Evolutionary conservation across 805 yeast genomes (phyloP).

Genomic region (Teunomyces pallodes): DNA sequence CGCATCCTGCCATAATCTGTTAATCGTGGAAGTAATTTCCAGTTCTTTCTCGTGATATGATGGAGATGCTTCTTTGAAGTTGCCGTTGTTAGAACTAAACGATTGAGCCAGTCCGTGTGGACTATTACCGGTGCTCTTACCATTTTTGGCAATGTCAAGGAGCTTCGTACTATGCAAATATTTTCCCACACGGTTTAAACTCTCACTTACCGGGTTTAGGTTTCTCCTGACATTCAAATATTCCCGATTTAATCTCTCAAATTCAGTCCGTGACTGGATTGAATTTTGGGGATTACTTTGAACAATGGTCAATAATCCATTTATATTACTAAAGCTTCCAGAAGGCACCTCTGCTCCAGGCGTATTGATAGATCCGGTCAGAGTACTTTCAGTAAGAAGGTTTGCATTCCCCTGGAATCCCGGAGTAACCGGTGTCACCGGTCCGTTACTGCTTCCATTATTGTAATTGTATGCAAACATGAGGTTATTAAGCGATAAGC

Average conservation of each 20-base stretch:
- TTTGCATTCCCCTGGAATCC: background rate
- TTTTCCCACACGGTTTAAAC: slow-evolving; percentile 50
- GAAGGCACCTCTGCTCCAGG: slow-evolving; percentile 4
- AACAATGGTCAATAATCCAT: slow-evolving; percentile 26
- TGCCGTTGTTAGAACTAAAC: slow-evolving; percentile 19
- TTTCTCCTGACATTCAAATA: slow-evolving; percentile 66
- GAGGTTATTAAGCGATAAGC: slow-evolving; percentile 35
- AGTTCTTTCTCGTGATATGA: slow-evolving; percentile 29
- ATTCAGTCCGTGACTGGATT: slow-evolving; percentile 67
- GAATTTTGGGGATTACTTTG: slow-evolving; percentile 42
- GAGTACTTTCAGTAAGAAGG: background rate
- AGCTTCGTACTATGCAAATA: slow-evolving; percentile 15
- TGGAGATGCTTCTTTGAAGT: slow-evolving; percentile 35
- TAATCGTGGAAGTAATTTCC: slow-evolving; percentile 23
- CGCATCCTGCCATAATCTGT: slow-evolving; percentile 42
- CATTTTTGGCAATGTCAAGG: slow-evolving; percentile 23
- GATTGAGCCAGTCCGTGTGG: slow-evolving; percentile 1
- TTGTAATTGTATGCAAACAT: slow-evolving; percentile 35
- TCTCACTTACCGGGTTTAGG: slow-evolving; percentile 65
- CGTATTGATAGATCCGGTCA: background rate
- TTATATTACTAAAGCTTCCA: slow-evolving; percentile 18
- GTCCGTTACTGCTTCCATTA: background rate
- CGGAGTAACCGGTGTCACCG: background rate
- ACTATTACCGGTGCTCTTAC: slow-evolving; percentile 2
- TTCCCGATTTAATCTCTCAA: slow-evolving; percentile 74